These are phyloP conservation scores for Wickerhamiella musiphila DNA, from an alignment of 805 yeast genomes.

Conservation along the genomic window DNA sequence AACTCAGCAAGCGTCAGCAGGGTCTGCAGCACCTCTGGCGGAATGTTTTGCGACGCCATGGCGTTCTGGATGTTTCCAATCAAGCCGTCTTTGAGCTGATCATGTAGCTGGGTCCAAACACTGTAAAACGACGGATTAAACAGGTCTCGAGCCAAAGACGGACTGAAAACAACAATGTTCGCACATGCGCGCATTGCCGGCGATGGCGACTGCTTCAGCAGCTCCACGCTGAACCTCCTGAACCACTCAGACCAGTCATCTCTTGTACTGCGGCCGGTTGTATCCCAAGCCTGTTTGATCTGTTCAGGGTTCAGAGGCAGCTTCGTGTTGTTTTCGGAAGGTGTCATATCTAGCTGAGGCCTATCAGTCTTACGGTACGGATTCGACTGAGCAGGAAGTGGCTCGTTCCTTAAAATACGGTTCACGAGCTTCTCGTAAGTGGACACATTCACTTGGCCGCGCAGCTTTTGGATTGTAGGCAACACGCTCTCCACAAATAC, in stretches of 20 bases:
- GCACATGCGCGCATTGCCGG: conserved; percentile 90
- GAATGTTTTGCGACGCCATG: conserved; percentile 73
- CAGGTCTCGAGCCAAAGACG: conserved; percentile 67
- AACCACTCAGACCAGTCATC: conserved; percentile 99
- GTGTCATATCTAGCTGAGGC: conserved; percentile 35
- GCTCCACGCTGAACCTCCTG: conserved; percentile 64
- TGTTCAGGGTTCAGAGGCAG: conserved; percentile 49
- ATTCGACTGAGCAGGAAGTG: conserved; percentile 59
- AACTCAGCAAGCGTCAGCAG: conserved; percentile 81
- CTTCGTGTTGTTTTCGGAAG: conserved; percentile 54
- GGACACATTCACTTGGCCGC: conserved; percentile 4
- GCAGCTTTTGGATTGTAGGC: conserved; percentile 11
- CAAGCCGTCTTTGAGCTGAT: conserved; percentile 77
- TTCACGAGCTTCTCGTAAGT: conserved; percentile 68
- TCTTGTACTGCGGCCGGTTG: conserved; percentile 68
- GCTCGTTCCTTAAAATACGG: conserved; percentile 66
- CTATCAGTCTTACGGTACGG: conserved; percentile 33
- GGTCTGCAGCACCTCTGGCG: conserved; percentile 90
- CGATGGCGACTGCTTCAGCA: conserved; percentile 83
- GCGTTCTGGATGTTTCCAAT: conserved; percentile 77
- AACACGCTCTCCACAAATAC: conserved; percentile 40
- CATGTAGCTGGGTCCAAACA: conserved; percentile 85
- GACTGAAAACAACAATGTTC: conserved; percentile 67
- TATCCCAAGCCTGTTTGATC: conserved; percentile 78
- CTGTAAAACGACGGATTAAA: conserved; percentile 91